phyloP scores from a whole-genome alignment of 108 stramenopile genomes.

The Cyclostephanos tholiformis region DNA sequence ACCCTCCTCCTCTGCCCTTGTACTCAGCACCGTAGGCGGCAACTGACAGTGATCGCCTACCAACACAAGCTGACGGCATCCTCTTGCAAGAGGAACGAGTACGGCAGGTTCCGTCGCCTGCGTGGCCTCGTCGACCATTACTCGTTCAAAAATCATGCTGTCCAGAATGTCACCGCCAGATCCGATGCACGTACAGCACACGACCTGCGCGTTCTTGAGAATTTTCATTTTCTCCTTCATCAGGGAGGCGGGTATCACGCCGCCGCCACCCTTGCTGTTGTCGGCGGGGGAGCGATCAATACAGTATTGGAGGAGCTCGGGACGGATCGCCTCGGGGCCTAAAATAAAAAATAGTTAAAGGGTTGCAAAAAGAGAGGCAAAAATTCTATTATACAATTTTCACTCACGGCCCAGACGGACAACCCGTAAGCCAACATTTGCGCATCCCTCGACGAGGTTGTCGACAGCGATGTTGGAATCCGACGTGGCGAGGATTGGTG shows the following conservation, averaged over 20 bases:
- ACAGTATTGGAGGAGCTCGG: constrained; percentile 87
- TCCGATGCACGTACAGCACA: constrained; percentile 95
- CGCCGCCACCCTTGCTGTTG: constrained; percentile 3
- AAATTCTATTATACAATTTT: too few species aligned
- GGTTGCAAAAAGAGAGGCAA: too few species aligned
- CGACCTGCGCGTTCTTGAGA: constrained; percentile 88
- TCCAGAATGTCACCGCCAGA: constrained; percentile 90
- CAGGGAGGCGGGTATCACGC: constrained; percentile 49
- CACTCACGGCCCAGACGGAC: constrained; percentile 84
- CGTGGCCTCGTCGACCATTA: constrained; percentile 94
- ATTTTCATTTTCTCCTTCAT: constrained; percentile 85
- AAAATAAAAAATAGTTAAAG: too few species aligned
- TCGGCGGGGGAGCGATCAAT: constrained; percentile 60
- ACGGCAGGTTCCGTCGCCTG: constrained; percentile 93
- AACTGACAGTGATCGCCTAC: constrained; percentile 98
- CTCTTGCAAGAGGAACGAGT: constrained; percentile 88
- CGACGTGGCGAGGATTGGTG: constrained; percentile 85
- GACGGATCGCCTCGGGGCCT: constrained; percentile 86
- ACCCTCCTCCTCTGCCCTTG: constrained; percentile 86
- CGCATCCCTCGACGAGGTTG: constrained; percentile 95
- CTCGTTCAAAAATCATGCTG: constrained; percentile 84
- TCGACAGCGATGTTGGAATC: constrained; percentile 99
- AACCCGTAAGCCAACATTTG: constrained; percentile 83
- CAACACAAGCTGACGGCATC: constrained; percentile 92
- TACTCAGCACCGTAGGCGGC: constrained; percentile 90